Conservation (phyloP, 306 rosid genomes). For the Rosa lucieae region DNA sequence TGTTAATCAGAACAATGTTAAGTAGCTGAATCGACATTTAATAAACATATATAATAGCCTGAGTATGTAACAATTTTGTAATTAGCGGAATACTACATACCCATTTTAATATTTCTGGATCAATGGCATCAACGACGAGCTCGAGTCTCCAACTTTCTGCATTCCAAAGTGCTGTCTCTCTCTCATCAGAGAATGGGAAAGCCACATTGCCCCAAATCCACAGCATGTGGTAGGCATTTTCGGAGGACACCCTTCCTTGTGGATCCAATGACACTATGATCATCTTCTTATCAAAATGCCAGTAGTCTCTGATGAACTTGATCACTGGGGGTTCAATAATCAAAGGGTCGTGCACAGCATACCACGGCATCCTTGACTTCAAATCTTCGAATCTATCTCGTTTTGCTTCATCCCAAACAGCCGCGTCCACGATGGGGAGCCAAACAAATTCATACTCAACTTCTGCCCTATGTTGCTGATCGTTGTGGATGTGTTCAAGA, state of each 20-base stretch:
- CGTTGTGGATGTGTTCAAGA: slow-evolving; percentile 46
- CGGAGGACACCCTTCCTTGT: slow-evolving; percentile 61
- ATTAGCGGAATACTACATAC: slow-evolving; percentile 27
- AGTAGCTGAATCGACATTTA: not conserved
- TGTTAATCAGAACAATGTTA: not conserved
- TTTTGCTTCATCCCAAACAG: slow-evolving; percentile 31
- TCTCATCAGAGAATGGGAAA: slow-evolving; percentile 71
- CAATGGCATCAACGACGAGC: slow-evolving; percentile 65
- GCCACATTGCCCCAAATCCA: slow-evolving; percentile 87
- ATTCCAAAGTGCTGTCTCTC: slow-evolving; percentile 66
- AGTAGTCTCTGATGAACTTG: slow-evolving; percentile 63
- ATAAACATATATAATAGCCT: not conserved
- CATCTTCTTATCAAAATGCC: slow-evolving; percentile 65
- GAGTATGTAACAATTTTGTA: not conserved
- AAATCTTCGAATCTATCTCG: slow-evolving; percentile 46
- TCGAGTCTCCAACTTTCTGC: slow-evolving; percentile 67
- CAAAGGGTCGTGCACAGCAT: slow-evolving; percentile 53
- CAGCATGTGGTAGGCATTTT: slow-evolving; percentile 73
- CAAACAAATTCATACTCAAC: slow-evolving; percentile 68
- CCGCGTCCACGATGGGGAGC: slow-evolving; percentile 60
- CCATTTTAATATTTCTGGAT: slow-evolving; percentile 45
- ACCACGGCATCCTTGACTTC: slow-evolving; percentile 66
- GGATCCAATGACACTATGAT: slow-evolving; percentile 80
- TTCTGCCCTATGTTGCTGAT: slow-evolving; percentile 34
- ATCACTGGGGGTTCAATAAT: slow-evolving; percentile 57